Evolutionary conservation across 2,329 filamentous ascomycete species (phyloP), one percentile per base, ranked within the genome.

Genomic region (Paecilomyces formosus): DNA sequence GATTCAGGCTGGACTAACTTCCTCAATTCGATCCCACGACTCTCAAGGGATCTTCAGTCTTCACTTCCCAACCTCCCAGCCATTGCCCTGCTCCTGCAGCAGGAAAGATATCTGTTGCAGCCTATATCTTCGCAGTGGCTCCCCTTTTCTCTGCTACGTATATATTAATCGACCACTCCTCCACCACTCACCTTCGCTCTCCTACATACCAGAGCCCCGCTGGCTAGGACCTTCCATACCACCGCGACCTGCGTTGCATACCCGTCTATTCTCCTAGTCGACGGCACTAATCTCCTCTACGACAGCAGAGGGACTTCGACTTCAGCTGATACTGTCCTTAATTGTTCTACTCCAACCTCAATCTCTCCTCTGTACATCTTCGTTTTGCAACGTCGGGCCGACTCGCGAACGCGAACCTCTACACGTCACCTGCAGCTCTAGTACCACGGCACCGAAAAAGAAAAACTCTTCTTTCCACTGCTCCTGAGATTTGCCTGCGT

Each of bases 21-120:
- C 15, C 54, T 33, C 56, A 13, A 33, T 69, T 67, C 67, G 66
- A 62, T 57, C 55, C 52, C 55, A 57, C 62, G 59, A 71, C 69
- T 69, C 67, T 69, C 67, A 72, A 72, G 69, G 70, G 63, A 64
- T 68, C 64, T 60, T 60, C 62, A 56, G 64, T 68, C 64, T 60
- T 60, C 62, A 56, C 62, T 67, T 58, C 56, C 59, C 63, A 62
- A 58, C 63, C 64, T 62, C 60, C 55, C 53, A 60, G 58, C 54
- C 35, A 60, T 60, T 60, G 58, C 55, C 39, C 57, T 33, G 62
- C 63, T 61, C 58, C 59, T 49, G 39, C 51, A 51, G 24, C 49
- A 39, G 56, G 51, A 45, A 2, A 26, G 13, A 13, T 3, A 39
- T 7, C n/a, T 7, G n/a, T 21, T n/a, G n/a, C 13, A 8, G n/a